Conservation (phyloP, 306 rosid genomes). For the Crataegus laevigata region DNA sequence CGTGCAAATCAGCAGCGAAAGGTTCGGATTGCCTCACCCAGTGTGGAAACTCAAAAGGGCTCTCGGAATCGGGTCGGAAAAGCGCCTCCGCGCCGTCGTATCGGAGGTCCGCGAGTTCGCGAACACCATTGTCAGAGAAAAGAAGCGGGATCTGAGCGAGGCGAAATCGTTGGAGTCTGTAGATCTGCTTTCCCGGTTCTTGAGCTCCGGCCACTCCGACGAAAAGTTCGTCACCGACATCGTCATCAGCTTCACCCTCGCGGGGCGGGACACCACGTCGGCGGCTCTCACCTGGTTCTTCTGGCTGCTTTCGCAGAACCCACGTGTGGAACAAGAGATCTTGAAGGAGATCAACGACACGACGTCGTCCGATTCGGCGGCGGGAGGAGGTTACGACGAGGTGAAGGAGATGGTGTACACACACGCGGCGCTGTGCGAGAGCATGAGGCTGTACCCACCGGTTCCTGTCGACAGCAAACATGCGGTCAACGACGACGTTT, state of each 20-base stretch:
- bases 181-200: not conserved
- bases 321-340: not conserved
- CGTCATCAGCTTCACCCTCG: not conserved
- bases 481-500: not conserved
- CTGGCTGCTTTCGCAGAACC: not conserved
- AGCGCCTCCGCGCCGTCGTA: slow-evolving; percentile 1
- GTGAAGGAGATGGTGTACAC: not conserved
- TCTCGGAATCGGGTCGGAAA: slow-evolving; percentile 39
- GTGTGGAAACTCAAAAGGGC: slow-evolving; percentile 39
- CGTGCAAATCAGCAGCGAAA: slow-evolving; percentile 24
- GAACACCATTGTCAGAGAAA: not conserved
- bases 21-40: slow-evolving; percentile 14
- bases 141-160: slow-evolving; percentile 7
- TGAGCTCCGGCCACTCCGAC: not conserved
- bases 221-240: not conserved
- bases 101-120: not conserved
- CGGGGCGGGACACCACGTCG: not conserved
- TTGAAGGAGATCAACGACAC: not conserved
- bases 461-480: not conserved
- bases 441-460: not conserved
- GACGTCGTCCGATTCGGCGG: not conserved
- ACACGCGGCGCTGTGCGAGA: not conserved
- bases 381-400: slow-evolving; percentile 1
- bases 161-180: not conserved
- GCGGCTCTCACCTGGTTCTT: not conserved